Evolutionary conservation across 176 grass and related monocot genomes (phyloP).

Genomic region (Carex pumila): DNA sequence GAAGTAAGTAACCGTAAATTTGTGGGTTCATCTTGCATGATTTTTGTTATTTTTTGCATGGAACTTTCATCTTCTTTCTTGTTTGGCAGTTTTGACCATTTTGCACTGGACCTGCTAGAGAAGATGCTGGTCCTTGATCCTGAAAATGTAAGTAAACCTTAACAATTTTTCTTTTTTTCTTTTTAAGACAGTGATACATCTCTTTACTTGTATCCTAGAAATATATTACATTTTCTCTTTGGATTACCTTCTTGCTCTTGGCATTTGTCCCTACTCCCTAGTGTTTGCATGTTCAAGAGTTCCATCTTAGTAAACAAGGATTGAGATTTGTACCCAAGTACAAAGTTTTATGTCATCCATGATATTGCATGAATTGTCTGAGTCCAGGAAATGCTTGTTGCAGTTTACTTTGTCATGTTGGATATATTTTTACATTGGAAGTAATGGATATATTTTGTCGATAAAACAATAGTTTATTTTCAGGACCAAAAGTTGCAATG

Average conservation of each 20-base stretch:
- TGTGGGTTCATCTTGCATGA: constrained; percentile 18
- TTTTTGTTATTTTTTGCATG: neutral
- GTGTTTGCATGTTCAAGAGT: neutral
- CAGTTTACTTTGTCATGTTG: neutral
- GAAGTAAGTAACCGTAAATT: constrained; percentile 52
- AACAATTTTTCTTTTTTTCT: neutral
- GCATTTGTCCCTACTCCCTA: neutral
- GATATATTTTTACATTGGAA: neutral
- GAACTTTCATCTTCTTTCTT: constrained; percentile 3
- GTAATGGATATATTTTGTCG: neutral
- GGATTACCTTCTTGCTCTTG: neutral
- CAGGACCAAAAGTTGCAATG: neutral
- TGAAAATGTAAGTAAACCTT: constrained; percentile 37
- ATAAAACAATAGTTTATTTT: too few species aligned
- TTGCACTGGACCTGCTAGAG: constrained; percentile 78
- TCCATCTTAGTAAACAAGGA: neutral
- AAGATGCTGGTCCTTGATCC: constrained; percentile 83
- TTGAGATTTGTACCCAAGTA: neutral
- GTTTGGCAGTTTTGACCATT: constrained; percentile 62
- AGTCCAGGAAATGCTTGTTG: neutral
- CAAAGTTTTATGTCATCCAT: neutral
- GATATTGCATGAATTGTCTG: neutral
- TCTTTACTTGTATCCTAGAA: neutral
- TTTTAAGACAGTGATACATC: neutral
- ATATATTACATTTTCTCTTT: neutral